Evolutionary conservation across 768 basidiomycete species (phyloP).

Genomic region (Leccinum pellstonianum): DNA sequence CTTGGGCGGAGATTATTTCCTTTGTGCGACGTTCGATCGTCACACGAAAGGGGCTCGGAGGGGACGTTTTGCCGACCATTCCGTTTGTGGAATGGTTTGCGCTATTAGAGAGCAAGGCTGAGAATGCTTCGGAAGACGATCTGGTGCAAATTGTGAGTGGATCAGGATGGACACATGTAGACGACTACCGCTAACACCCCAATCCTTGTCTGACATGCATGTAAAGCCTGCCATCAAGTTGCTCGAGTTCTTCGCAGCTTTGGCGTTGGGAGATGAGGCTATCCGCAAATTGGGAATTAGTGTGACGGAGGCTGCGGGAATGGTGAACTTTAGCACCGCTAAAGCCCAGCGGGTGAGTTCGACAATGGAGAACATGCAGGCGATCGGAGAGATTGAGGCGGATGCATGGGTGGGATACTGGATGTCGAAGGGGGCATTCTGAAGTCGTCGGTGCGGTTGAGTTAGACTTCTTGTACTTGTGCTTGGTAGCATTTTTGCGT

Average conservation of each 20-base stretch:
- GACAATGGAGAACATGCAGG: slow-evolving; percentile 26
- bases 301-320: slow-evolving; percentile 19
- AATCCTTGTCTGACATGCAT: background rate
- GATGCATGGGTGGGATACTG: slow-evolving; percentile 29
- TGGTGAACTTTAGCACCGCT: slow-evolving; percentile 20
- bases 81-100: slow-evolving; percentile 38
- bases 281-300: background rate
- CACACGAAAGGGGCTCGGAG: slow-evolving; percentile 4
- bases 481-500: too few species aligned
- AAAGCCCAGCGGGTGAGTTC: slow-evolving; percentile 16
- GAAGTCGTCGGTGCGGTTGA: background rate
- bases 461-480: background rate
- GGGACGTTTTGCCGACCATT: slow-evolving; percentile 28
- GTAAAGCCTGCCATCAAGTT: slow-evolving; percentile 36
- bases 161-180: too few species aligned
- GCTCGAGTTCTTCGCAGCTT: slow-evolving; percentile 33
- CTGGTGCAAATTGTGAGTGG: slow-evolving; percentile 33
- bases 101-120: slow-evolving; percentile 22
- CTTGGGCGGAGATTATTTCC: slow-evolving; percentile 33
- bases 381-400: slow-evolving; percentile 24
- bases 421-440: slow-evolving; percentile 23
- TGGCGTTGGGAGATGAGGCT: slow-evolving; percentile 20
- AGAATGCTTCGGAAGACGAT: slow-evolving; percentile 25
- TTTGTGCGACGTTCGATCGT: slow-evolving; percentile 22
- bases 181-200: background rate